A percentile compares a stretch with the other conserved stretches of the same genome.
Conservation (phyloP, 805 yeast genomes). For the Yarrowia sp. region DNA sequence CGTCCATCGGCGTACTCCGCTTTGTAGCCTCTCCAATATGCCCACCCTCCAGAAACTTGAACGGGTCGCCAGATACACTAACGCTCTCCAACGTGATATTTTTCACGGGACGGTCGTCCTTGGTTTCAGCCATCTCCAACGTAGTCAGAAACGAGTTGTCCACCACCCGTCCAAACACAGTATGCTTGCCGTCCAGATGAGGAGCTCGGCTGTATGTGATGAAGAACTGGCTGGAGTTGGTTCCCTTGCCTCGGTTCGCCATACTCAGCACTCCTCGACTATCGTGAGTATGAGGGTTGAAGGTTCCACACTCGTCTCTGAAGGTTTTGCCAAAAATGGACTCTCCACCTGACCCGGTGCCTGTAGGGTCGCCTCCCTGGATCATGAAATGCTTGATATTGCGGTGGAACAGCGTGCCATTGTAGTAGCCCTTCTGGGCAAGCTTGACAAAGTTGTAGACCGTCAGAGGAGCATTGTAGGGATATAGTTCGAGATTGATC, state of each 20-base stretch:
- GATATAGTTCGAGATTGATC: conserved; percentile 44
- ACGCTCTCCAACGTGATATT: conserved; percentile 53
- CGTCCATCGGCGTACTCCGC: conserved; percentile 38
- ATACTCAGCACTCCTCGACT: conserved; percentile 82
- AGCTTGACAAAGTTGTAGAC: conserved; percentile 47
- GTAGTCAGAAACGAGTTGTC: conserved; percentile 55
- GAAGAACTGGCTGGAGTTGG: conserved; percentile 91
- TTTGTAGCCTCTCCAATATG: background rate
- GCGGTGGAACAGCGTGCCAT: conserved; percentile 48
- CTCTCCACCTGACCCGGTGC: conserved; percentile 55
- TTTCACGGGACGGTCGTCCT: conserved; percentile 54
- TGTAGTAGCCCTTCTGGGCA: conserved; percentile 48
- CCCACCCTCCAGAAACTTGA: conserved; percentile 38
- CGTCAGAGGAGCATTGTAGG: conserved; percentile 46
- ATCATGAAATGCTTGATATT: conserved; percentile 50
- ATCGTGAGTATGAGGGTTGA: conserved; percentile 65
- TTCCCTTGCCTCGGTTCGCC: conserved; percentile 95
- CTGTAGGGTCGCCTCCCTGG: conserved; percentile 51
- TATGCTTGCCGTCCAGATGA: conserved; percentile 76
- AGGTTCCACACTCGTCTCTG: conserved; percentile 47
- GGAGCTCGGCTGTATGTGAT: conserved; percentile 76
- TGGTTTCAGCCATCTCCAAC: conserved; percentile 48
- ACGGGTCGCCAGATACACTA: conserved; percentile 43
- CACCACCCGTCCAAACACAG: conserved; percentile 74
- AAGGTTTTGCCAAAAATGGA: conserved; percentile 55